Base-by-base conservation (phyloP, 169 alveolate species). In the Eimeria tenella region DNA sequence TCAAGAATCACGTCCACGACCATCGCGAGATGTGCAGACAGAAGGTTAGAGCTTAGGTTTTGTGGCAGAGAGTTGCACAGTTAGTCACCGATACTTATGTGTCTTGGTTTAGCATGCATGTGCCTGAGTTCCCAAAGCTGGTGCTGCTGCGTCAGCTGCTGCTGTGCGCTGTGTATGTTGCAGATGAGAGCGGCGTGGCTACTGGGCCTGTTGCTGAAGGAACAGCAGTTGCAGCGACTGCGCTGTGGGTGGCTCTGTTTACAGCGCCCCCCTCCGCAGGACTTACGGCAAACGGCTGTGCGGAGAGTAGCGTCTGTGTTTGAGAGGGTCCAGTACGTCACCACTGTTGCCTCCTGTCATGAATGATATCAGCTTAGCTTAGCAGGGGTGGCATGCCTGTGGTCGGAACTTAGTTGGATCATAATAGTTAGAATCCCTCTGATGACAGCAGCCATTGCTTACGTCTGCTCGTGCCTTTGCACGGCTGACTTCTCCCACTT, bases 121-220 rank as follows among this genome's bases (percentile, higher is more conserved):
- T 55, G 70, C 42, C 10, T 68, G 5, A 31, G 49, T 23, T 42
- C 15, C 15, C 21, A n/a, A 42, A 5, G 49, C 31, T 42, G 84
- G 31, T 10, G 63, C 58, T 42, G 84, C 63, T 74, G 82, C 56
- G 5, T 17, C 55, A n/a, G 49, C 49, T 71, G 82, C 82, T 71
- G 82, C 82, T 21, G 23, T 5, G 21, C 13, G 21, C 19, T 10
- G 8, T 73, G 82, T 73, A 50, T 42, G 58, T 13, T 50, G 6
- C 86, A 75, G 86, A 75, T 75, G 86, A 42, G 86, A 21, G 86
- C 86, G 25, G 86, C 86, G 17, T 75, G 86, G 86, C 63, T 75
- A 21, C 52, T 75, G 55, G 86, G 86, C 4, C 60, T 75, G 65
- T 31, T 75, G 55, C 31, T 75, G 6, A 75, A 75, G 86, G 86